phyloP scores from a whole-genome alignment of 2,329 filamentous ascomycete genomes.

The Sporothrix globosa region DNA sequence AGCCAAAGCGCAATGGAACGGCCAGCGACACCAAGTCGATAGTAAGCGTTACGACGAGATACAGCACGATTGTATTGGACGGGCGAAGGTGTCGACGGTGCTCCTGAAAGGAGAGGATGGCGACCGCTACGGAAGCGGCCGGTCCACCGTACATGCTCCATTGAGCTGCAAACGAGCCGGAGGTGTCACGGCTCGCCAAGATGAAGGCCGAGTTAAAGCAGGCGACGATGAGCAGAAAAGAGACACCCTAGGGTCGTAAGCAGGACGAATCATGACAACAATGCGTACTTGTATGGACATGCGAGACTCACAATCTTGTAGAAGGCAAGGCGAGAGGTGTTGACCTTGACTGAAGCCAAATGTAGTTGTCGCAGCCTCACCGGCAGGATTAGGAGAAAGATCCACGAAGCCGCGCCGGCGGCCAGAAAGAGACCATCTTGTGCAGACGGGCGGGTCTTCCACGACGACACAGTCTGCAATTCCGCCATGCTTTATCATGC shows the following conservation, averaged over 20 bases:
- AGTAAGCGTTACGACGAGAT: constrained; percentile 17
- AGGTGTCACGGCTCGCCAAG: background rate
- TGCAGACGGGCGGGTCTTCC: background rate
- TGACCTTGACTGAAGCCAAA: constrained; percentile 18
- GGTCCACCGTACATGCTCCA: background rate
- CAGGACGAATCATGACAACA: background rate
- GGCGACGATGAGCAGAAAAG: background rate
- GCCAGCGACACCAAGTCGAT: constrained; percentile 27
- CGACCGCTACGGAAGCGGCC: constrained; percentile 4
- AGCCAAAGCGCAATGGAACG: constrained; percentile 33
- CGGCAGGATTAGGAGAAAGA: constrained; percentile 14
- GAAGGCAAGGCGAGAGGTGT: background rate
- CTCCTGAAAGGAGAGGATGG: constrained; percentile 31
- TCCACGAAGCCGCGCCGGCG: constrained; percentile 4
- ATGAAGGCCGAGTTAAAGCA: background rate
- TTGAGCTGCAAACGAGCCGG: background rate
- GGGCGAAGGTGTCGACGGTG: constrained; percentile 26
- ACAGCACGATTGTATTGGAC: constrained; percentile 22
- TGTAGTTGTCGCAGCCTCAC: constrained; percentile 28
- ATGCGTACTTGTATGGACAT: background rate
- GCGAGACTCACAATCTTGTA: constrained; percentile 27
- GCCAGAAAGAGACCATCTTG: constrained; percentile 12
- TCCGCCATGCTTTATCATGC: background rate
- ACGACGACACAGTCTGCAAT: background rate
- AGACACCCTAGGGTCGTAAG: background rate